Evolutionary conservation across 257 asterid genomes (phyloP), one percentile per base, ranked within the genome.

Genomic region (Solanum bukasovii): DNA sequence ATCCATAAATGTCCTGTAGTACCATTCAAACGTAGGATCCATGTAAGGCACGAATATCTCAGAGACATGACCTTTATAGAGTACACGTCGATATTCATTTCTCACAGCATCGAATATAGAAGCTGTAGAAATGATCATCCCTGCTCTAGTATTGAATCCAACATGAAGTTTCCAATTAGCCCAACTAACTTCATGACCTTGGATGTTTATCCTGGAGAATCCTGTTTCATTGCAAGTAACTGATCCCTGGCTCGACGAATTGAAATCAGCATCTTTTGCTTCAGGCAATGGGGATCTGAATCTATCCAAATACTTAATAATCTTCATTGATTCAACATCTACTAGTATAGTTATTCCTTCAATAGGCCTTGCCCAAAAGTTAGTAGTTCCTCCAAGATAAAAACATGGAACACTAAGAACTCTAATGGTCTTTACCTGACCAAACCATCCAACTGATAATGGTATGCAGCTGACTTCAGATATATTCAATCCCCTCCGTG

Each of bases 11-110:
- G 98, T 93, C 38, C 95, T 89, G 12, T 89, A 91, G 56, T 94
- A 94, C 98, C 96, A 93, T 46, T 94, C 98, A 2, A 34, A 75
- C 1, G 90, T 88, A 5, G 94, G 96, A 79, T 94, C 96, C 98
- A 94, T 95, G 63, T 95, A 95, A 16, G 98, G 98, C 13, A 95
- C 98, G 72, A 92, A 95, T 65, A 96, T 93, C 91, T 95, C 98
- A 1, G 98, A 94, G 2, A 92, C 94, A 75, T 93, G 95, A 56
- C 94, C 96, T 83, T 93, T 92, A 25, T 95, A 94, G 21, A 94
- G 92, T 83, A 95, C 95, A 14, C 89, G 87, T 42, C 98, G 90
- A 46, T 44, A 93, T 74, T 70, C 79, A 3, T 89, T 89, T 84
- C 49, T 87, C 2, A 35, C 56, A 5, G 34, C 21, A 79, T 93